Evolutionary conservation across 176 grass and related monocot genomes (phyloP).

Genomic region (Puya raimondii): DNA sequence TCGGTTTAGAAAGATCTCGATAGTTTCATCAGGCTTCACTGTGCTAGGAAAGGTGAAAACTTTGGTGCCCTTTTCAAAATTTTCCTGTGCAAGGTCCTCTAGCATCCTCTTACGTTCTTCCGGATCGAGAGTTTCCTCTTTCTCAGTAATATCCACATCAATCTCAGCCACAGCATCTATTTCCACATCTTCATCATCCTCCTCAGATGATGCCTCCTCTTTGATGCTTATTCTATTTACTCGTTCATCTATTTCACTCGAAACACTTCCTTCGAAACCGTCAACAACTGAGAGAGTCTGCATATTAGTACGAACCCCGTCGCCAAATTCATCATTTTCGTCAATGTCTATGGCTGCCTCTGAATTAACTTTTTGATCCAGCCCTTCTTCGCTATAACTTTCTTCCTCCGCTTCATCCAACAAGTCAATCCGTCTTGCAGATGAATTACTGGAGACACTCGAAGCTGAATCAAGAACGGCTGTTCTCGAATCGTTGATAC

Average conservation of each 20-base stretch:
- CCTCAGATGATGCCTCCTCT: constrained; percentile 6
- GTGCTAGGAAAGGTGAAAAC: constrained; percentile 62
- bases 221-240: background rate
- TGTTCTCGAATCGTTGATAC: constrained; percentile 1
- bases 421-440: constrained; percentile 3
- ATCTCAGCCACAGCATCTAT: constrained; percentile 15
- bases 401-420: constrained; percentile 9
- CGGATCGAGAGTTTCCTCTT: constrained; percentile 26
- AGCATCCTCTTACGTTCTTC: constrained; percentile 33
- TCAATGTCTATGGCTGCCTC: constrained; percentile 10
- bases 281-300: background rate
- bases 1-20: constrained; percentile 68
- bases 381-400: background rate
- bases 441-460: constrained; percentile 5
- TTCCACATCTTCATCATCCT: background rate
- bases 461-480: constrained; percentile 9
- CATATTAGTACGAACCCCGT: constrained; percentile 9
- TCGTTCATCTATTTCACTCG: constrained; percentile 4
- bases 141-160: constrained; percentile 6
- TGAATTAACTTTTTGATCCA: constrained; percentile 8
- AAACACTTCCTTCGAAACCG: background rate
- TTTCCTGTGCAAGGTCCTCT: constrained; percentile 58
- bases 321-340: constrained; percentile 25
- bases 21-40: constrained; percentile 35
- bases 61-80: constrained; percentile 37